Percentiles rank a stretch among this genome's conserved stretches.
These are phyloP conservation scores for Fraxinus dipetala DNA, from an alignment of 305 asterid genomes.

Conservation along the genomic window DNA sequence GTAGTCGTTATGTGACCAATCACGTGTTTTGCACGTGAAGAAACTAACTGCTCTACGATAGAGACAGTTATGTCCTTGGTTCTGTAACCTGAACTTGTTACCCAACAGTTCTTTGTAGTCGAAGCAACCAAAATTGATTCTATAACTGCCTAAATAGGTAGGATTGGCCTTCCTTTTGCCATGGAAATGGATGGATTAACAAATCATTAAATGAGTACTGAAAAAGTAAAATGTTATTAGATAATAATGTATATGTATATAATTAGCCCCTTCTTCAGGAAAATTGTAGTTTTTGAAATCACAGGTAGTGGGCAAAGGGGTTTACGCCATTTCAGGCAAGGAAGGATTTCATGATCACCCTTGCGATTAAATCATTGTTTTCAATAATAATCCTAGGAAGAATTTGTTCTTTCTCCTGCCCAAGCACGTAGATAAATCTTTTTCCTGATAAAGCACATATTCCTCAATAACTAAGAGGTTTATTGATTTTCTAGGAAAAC, in stretches of 20 bases:
- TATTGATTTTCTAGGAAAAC: constrained; percentile 42
- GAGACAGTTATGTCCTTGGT: background rate
- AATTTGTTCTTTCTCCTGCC: background rate
- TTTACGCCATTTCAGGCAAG: background rate
- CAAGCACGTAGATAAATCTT: background rate
- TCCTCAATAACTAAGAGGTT: background rate
- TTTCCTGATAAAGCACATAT: background rate
- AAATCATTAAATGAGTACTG: background rate
- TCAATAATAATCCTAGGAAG: background rate
- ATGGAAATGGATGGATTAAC: background rate
- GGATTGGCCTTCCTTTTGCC: background rate
- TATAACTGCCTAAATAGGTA: background rate
- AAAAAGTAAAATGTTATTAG: background rate
- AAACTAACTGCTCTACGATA: background rate
- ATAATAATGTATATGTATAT: background rate
- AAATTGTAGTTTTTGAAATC: background rate
- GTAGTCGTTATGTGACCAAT: background rate
- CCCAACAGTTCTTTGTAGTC: background rate
- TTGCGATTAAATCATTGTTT: background rate
- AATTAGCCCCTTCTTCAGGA: background rate
- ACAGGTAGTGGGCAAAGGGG: background rate
- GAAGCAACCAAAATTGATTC: background rate
- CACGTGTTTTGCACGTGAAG: background rate
- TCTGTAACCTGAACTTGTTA: background rate
- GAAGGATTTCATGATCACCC: background rate